These are phyloP conservation scores for Myxozyma udenii DNA, from an alignment of 805 yeast species.

Conservation along the genomic window DNA sequence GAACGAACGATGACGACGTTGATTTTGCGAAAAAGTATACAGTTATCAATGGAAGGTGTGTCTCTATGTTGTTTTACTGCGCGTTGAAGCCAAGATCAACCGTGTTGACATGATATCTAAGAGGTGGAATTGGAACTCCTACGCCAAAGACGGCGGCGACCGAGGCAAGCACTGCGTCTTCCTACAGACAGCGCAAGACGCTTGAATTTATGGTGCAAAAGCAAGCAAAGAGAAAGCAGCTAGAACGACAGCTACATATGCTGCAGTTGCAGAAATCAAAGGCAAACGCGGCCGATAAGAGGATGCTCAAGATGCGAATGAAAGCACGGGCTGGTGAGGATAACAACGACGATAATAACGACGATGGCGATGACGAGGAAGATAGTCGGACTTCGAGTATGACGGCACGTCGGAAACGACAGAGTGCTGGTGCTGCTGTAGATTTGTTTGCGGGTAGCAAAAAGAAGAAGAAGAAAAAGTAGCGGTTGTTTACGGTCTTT, in stretches of 20 bases:
- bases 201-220: constrained; percentile 24
- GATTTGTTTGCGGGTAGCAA: neutral
- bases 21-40: constrained; percentile 16
- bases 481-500: too few relatives aligned
- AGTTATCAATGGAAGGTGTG: constrained; percentile 19
- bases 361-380: constrained; percentile 15
- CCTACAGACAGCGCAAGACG: constrained; percentile 23
- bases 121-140: constrained; percentile 20
- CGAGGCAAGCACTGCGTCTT: neutral
- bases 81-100: too few relatives aligned
- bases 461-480: too few relatives aligned
- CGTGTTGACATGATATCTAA: too few relatives aligned
- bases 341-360: neutral
- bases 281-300: neutral
- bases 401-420: neutral
- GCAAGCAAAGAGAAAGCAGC: neutral
- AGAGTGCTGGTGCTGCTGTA: neutral
- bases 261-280: neutral
- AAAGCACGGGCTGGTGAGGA: neutral
- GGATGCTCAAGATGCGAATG: neutral
- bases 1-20: constrained; percentile 12
- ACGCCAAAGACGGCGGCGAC: constrained; percentile 2
- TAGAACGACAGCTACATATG: neutral
- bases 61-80: neutral
- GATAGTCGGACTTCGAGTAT: constrained; percentile 15